Evolutionary conservation across 1,284 basidiomycete species (phyloP).

Genomic region (Megacollybia platyphylla): DNA sequence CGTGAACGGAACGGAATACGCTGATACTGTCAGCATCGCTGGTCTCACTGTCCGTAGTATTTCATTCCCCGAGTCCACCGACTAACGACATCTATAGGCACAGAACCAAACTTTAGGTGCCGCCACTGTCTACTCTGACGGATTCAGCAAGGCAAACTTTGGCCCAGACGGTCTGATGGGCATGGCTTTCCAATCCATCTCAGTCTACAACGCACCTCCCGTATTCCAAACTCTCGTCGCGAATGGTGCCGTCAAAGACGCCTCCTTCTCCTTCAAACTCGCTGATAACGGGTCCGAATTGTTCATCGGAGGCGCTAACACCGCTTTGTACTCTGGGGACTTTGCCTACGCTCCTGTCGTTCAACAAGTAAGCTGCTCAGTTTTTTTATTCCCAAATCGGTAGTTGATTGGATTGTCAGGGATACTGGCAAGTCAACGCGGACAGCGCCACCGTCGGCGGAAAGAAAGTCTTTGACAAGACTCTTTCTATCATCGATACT

Average conservation of each 20-base stretch:
- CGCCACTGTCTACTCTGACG: conserved; percentile 4
- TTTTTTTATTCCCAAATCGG: neutral
- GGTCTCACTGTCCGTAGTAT: conserved; percentile 7
- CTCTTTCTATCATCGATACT: conserved; percentile 27
- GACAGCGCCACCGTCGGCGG: conserved; percentile 18
- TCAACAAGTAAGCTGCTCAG: neutral
- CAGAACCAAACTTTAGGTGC: neutral
- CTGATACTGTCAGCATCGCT: conserved; percentile 18
- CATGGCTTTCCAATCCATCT: conserved; percentile 15
- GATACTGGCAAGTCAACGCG: conserved; percentile 28
- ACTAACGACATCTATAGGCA: neutral
- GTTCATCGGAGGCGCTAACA: conserved; percentile 21
- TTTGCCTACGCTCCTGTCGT: conserved; percentile 7
- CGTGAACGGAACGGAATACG: conserved; percentile 17
- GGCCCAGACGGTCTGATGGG: conserved; percentile 19
- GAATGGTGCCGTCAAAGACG: conserved; percentile 11
- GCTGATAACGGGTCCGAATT: conserved; percentile 15
- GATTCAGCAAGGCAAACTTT: conserved; percentile 9
- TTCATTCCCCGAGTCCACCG: conserved; percentile 5
- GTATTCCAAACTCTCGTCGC: conserved; percentile 13
- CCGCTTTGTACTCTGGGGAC: conserved; percentile 7
- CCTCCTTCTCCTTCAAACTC: conserved; percentile 27
- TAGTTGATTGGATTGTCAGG: conserved; percentile 10
- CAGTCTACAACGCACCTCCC: conserved; percentile 9
- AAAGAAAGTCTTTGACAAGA: conserved; percentile 10